These are phyloP conservation scores for Solanum bukasovii DNA, from an alignment of 257 asterid genomes.

Conservation along the genomic window DNA sequence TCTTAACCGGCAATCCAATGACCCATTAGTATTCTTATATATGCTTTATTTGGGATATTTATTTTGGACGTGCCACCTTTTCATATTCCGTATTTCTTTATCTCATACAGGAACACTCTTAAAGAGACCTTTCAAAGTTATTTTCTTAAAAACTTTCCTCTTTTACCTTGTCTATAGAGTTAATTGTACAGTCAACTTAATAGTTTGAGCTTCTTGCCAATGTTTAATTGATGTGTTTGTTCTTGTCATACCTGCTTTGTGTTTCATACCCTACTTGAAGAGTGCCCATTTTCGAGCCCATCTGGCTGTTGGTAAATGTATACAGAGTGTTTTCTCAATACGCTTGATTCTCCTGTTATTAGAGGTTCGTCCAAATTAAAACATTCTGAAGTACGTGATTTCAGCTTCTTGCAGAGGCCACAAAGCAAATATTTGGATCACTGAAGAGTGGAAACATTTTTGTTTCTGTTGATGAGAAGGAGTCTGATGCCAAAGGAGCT, in stretches of 20 bases:
- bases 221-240: background rate
- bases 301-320: background rate
- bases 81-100: background rate
- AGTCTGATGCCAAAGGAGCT: slow-evolving; percentile 23
- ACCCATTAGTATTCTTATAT: background rate
- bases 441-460: slow-evolving; percentile 39
- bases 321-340: background rate
- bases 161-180: background rate
- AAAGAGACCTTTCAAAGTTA: background rate
- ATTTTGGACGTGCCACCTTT: background rate
- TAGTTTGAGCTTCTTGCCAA: background rate
- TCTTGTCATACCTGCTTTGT: background rate
- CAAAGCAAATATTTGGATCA: slow-evolving; percentile 63
- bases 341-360: background rate
- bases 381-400: slow-evolving; percentile 17
- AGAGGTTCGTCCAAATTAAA: background rate
- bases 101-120: background rate
- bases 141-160: background rate
- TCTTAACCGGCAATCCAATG: background rate
- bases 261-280: background rate
- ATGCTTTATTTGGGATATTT: background rate
- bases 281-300: background rate
- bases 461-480: slow-evolving; percentile 31
- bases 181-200: background rate
- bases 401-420: slow-evolving; percentile 91